A percentile compares a stretch with the other conserved stretches of the same genome.
These are phyloP conservation scores for Zymoseptoria crescenta DNA, from an alignment of 2,329 filamentous ascomycete genomes.

Conservation along the genomic window DNA sequence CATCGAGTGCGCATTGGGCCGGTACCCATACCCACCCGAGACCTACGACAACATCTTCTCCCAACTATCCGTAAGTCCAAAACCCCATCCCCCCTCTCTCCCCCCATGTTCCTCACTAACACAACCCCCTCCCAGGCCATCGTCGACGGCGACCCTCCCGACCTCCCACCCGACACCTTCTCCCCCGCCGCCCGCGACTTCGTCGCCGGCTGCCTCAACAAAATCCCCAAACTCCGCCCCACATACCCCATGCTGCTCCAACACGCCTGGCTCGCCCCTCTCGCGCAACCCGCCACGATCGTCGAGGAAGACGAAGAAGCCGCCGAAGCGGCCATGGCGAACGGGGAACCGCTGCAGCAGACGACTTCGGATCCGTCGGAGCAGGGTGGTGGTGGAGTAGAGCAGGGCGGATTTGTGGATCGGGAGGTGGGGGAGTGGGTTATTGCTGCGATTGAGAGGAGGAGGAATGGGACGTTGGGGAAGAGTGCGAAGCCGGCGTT, in stretches of 20 bases:
- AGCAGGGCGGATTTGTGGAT: conserved; percentile 45
- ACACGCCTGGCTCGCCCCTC: conserved; percentile 75
- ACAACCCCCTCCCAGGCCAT: conserved; percentile 61
- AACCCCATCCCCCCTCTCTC: background rate
- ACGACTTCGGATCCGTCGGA: conserved; percentile 30
- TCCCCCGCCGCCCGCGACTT: conserved; percentile 77
- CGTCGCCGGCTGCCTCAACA: conserved; percentile 82
- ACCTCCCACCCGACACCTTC: conserved; percentile 70
- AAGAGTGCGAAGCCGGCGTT: conserved; percentile 65
- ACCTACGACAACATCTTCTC: conserved; percentile 98
- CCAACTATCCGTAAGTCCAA: conserved; percentile 75
- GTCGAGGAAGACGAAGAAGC: conserved; percentile 60
- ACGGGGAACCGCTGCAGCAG: conserved; percentile 9
- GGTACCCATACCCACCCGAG: conserved; percentile 93
- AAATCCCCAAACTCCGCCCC: conserved; percentile 85
- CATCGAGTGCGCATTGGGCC: conserved; percentile 89
- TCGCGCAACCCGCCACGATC: conserved; percentile 70
- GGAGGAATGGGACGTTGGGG: conserved; percentile 50
- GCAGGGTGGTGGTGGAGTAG: conserved; percentile 28
- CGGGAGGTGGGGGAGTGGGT: conserved; percentile 85
- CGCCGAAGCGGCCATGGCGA: conserved; percentile 28
- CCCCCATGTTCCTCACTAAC: conserved; percentile 8
- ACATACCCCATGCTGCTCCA: conserved; percentile 83
- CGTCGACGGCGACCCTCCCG: conserved; percentile 91
- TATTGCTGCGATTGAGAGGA: conserved; percentile 58